These are phyloP conservation scores for Clavispora fructus DNA, from an alignment of 805 yeast genomes.

Conservation along the genomic window DNA sequence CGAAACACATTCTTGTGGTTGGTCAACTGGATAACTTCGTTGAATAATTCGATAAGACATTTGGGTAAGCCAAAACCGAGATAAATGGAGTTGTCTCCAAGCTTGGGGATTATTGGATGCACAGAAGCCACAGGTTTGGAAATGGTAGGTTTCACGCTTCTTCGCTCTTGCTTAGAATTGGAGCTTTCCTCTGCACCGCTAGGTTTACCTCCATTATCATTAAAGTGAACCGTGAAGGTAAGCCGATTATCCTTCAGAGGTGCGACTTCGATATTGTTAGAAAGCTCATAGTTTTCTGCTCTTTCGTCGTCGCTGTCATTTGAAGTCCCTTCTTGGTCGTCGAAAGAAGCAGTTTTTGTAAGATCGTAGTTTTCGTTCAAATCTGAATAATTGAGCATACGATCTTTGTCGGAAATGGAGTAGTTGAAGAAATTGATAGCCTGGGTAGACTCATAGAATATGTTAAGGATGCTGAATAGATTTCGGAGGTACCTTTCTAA, in stretches of 20 bases:
- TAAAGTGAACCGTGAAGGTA: conserved; percentile 26
- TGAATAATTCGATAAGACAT: conserved; percentile 41
- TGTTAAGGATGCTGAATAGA: conserved; percentile 27
- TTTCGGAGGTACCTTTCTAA: conserved; percentile 20
- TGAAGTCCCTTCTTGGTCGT: neutral
- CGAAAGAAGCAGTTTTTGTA: conserved; percentile 7
- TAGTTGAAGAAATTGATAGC: conserved; percentile 45
- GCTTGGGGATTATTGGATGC: neutral
- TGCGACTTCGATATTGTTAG: conserved; percentile 7
- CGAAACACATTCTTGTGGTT: conserved; percentile 48
- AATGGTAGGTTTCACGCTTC: neutral
- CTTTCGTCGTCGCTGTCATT: conserved; percentile 11
- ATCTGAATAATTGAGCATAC: conserved; percentile 42
- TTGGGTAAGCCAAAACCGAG: conserved; percentile 45
- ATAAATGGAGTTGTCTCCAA: conserved; percentile 26
- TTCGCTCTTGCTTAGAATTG: neutral
- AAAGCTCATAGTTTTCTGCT: conserved; percentile 13
- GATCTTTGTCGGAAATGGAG: conserved; percentile 30
- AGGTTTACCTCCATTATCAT: neutral
- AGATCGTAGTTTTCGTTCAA: conserved; percentile 33
- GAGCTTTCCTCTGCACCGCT: neutral
- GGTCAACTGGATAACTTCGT: conserved; percentile 41
- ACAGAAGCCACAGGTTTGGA: conserved; percentile 4
- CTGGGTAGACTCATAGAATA: conserved; percentile 45
- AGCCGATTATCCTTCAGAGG: conserved; percentile 11